These are phyloP conservation scores for Aschersonia sp. DNA, from an alignment of 2,329 filamentous ascomycete species.

Conservation along the genomic window DNA sequence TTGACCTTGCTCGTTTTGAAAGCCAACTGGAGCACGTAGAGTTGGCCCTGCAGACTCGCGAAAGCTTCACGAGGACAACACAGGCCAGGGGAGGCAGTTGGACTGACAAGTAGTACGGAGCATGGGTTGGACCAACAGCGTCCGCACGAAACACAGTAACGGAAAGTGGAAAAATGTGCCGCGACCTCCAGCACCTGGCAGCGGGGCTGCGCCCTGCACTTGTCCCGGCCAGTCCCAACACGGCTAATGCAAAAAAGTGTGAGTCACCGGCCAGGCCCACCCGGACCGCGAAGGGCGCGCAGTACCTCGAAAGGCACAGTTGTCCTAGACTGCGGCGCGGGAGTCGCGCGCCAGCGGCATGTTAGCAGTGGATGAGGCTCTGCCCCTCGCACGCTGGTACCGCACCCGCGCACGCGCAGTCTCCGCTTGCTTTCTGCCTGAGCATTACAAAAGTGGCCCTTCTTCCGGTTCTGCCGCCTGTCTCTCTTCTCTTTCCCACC, in stretches of 20 bases:
- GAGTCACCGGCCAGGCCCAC: constrained; percentile 19
- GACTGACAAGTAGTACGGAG: no score
- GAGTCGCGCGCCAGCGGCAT: not conserved
- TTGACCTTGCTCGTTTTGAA: not conserved
- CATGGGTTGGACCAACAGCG: not conserved
- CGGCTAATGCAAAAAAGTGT: constrained; percentile 16
- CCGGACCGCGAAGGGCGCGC: constrained; percentile 10
- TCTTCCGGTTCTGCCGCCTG: constrained; percentile 10
- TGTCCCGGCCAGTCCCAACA: constrained; percentile 13
- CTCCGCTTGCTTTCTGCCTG: constrained; percentile 25
- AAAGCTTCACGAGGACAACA: no score
- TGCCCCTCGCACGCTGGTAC: constrained; percentile 4
- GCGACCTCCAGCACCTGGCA: not conserved
- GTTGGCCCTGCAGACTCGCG: not conserved
- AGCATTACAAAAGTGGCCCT: constrained; percentile 27
- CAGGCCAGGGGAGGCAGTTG: no score
- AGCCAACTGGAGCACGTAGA: not conserved
- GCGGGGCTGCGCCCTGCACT: not conserved
- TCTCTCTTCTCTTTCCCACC: constrained; percentile 16
- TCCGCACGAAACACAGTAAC: not conserved
- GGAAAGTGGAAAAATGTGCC: not conserved
- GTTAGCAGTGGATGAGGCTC: not conserved
- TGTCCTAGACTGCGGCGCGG: constrained; percentile 1
- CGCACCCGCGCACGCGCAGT: constrained; percentile 3
- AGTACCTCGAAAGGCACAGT: constrained; percentile 3